These are phyloP conservation scores for Ceratocystis alfenasii DNA, from an alignment of 2,329 filamentous ascomycete genomes.

Conservation along the genomic window DNA sequence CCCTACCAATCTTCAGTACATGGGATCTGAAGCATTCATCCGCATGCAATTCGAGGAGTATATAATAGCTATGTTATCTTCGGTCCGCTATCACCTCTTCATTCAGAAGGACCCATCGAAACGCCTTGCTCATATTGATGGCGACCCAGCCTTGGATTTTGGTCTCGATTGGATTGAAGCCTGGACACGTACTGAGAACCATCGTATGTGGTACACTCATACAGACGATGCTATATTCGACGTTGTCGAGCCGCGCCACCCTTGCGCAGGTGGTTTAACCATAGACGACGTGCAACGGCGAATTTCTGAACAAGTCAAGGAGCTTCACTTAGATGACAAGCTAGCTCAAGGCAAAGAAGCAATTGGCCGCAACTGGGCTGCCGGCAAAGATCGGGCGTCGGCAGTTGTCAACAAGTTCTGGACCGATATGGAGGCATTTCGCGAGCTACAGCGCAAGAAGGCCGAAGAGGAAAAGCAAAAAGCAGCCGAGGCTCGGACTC, in stretches of 20 bases:
- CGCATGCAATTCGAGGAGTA: slow-evolving; percentile 96
- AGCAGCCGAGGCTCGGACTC: slow-evolving; percentile 15
- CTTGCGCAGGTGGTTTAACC: slow-evolving; percentile 80
- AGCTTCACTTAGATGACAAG: slow-evolving; percentile 84
- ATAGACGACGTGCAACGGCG: slow-evolving; percentile 91
- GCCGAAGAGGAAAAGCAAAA: slow-evolving; percentile 31
- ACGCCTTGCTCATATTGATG: slow-evolving; percentile 56
- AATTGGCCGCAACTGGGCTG: slow-evolving; percentile 77
- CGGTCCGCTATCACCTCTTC: slow-evolving; percentile 78
- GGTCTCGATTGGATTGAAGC: slow-evolving; percentile 71
- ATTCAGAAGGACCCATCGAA: slow-evolving; percentile 42
- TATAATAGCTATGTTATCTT: slow-evolving; percentile 72
- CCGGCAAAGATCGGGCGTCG: slow-evolving; percentile 76
- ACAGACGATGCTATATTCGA: slow-evolving; percentile 86
- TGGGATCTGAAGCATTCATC: slow-evolving; percentile 94
- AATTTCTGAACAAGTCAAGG: slow-evolving; percentile 81
- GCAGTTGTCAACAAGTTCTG: slow-evolving; percentile 80
- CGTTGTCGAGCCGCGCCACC: slow-evolving; percentile 84
- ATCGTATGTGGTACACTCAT: slow-evolving; percentile 69
- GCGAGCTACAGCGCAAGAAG: slow-evolving; percentile 36
- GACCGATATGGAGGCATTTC: slow-evolving; percentile 65
- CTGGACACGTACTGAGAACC: slow-evolving; percentile 84
- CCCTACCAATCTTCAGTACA: slow-evolving; percentile 90
- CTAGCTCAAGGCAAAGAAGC: slow-evolving; percentile 74
- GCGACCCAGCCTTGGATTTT: slow-evolving; percentile 77